These are phyloP conservation scores for Lodderomyces metapsilosis DNA, from an alignment of 1,139 yeast species.

Conservation along the genomic window DNA sequence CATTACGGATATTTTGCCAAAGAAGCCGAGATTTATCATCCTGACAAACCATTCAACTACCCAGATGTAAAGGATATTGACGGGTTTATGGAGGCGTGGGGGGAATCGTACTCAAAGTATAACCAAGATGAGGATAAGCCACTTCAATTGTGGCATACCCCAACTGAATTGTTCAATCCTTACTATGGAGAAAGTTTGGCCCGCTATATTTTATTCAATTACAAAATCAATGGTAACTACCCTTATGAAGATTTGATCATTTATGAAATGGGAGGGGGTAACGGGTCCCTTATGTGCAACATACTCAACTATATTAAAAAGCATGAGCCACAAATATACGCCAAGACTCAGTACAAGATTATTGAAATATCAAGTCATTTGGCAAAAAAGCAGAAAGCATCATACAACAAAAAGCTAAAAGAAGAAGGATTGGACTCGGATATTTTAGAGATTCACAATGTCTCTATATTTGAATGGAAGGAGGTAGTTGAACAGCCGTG, in stretches of 20 bases:
- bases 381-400: slow-evolving; percentile 59
- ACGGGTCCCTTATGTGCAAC: slow-evolving; percentile 81
- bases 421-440: slow-evolving; percentile 40
- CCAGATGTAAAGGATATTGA: slow-evolving; percentile 60
- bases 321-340: slow-evolving; percentile 70
- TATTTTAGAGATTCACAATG: slow-evolving; percentile 65
- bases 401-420: slow-evolving; percentile 33
- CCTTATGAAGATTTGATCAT: slow-evolving; percentile 67
- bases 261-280: slow-evolving; percentile 91
- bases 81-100: slow-evolving; percentile 70
- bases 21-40: slow-evolving; percentile 75
- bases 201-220: slow-evolving; percentile 66
- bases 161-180: slow-evolving; percentile 82
- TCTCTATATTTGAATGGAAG: slow-evolving; percentile 77
- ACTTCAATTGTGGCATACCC: slow-evolving; percentile 86
- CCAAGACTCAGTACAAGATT: slow-evolving; percentile 65
- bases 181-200: slow-evolving; percentile 85
- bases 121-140: slow-evolving; percentile 27
- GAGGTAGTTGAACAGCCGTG: slow-evolving; percentile 65
- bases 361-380: slow-evolving; percentile 74
- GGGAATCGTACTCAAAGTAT: slow-evolving; percentile 59
- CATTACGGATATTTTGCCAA: slow-evolving; percentile 78
- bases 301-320: slow-evolving; percentile 65
- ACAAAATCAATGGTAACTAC: slow-evolving; percentile 57
- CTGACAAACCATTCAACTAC: slow-evolving; percentile 60